phyloP scores from a whole-genome alignment of 2,329 filamentous ascomycete genomes.

The Fusarium tricinctum region DNA sequence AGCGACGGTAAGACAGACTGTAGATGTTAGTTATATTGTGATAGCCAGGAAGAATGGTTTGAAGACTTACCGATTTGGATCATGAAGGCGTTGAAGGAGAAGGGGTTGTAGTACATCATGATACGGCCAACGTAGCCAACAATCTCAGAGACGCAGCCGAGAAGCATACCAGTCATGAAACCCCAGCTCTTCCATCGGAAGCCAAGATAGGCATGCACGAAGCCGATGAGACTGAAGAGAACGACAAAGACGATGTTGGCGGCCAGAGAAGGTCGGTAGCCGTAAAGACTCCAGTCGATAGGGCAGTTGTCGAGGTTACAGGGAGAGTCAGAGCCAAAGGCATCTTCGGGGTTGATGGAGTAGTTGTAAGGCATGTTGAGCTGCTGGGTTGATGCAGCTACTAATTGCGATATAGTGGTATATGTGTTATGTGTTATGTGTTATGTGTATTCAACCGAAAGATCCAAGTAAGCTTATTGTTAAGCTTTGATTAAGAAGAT shows the following conservation, averaged over 20 bases:
- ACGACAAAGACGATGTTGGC: slow-evolving; percentile 67
- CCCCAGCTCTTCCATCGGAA: slow-evolving; percentile 62
- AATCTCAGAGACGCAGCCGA: slow-evolving; percentile 70
- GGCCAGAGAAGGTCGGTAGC: slow-evolving; percentile 66
- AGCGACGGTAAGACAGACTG: slow-evolving; percentile 68
- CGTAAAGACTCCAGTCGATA: slow-evolving; percentile 63
- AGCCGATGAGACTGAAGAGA: slow-evolving; percentile 61
- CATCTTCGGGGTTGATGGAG: slow-evolving; percentile 42
- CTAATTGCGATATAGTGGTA: not conserved
- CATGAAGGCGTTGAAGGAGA: slow-evolving; percentile 71
- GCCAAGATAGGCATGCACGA: slow-evolving; percentile 62
- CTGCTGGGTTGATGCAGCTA: not conserved
- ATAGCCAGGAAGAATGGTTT: too few relatives aligned
- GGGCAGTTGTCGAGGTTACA: slow-evolving; percentile 65
- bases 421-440: not conserved
- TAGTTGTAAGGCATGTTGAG: slow-evolving; percentile 45
- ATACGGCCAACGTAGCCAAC: slow-evolving; percentile 74
- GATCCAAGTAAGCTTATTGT: slow-evolving; percentile 32
- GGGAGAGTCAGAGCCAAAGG: slow-evolving; percentile 61
- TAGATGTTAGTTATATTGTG: slow-evolving; percentile 2
- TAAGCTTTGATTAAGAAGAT: slow-evolving; percentile 9
- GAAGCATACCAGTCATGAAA: slow-evolving; percentile 66
- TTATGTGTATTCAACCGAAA: not conserved
- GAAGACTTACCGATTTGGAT: slow-evolving; percentile 70
- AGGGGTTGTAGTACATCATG: slow-evolving; percentile 70